Conservation (phyloP, 768 basidiomycete species). For the Tubosaeta brunneosetosa region DNA sequence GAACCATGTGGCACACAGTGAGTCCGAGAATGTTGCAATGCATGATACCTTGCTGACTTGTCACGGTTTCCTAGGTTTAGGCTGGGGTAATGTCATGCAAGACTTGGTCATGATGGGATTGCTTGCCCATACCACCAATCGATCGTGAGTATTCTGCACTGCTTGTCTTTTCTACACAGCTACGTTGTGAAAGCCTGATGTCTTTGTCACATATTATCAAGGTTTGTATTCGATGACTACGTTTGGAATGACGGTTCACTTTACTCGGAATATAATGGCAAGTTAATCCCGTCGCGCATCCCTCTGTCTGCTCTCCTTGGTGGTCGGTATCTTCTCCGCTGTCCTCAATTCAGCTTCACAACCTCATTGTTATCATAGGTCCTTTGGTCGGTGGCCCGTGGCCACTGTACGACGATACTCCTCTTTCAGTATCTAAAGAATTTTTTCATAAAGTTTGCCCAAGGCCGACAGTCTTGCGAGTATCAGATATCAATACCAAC, state of each 20-base stretch:
- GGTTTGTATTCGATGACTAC: conserved; percentile 43
- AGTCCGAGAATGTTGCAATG: conserved; percentile 2
- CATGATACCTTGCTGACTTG: neutral
- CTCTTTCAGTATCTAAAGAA: conserved; percentile 33
- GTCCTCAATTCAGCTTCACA: neutral
- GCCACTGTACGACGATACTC: conserved; percentile 27
- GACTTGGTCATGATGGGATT: conserved; percentile 36
- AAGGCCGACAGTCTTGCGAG: conserved; percentile 30
- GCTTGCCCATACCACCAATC: conserved; percentile 31
- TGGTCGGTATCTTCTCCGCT: conserved; percentile 23
- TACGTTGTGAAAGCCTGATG: conserved; percentile 1
- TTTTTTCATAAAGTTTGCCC: conserved; percentile 41
- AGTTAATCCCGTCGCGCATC: conserved; percentile 36
- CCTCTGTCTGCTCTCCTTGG: conserved; percentile 38
- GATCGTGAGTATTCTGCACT: conserved; percentile 27
- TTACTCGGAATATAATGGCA: conserved; percentile 36
- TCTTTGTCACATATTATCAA: conserved; percentile 7
- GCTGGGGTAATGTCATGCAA: conserved; percentile 42
- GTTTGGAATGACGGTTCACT: conserved; percentile 36
- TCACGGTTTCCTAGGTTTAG: conserved; percentile 25
- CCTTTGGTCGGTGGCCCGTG: conserved; percentile 40
- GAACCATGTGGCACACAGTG: conserved; percentile 40
- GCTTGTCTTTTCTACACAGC: neutral
- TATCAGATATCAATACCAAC: conserved; percentile 26
- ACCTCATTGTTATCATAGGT: conserved; percentile 22